Conservation (phyloP, 2,329 filamentous ascomycete species). For the Pseudogymnoascus sp. region DNA sequence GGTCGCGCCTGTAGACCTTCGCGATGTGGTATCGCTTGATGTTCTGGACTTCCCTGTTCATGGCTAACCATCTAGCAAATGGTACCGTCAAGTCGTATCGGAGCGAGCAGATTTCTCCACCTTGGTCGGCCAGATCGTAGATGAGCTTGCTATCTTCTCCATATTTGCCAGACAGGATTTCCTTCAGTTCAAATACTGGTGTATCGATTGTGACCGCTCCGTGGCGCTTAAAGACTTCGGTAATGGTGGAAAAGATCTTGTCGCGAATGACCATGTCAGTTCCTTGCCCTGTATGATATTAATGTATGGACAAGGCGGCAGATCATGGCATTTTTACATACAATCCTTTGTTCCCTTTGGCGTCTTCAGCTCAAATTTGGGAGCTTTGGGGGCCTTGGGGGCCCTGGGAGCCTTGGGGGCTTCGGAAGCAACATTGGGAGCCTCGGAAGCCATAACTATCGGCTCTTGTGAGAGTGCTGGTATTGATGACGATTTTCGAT, state of each 20-base stretch:
- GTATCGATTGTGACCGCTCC: slow-evolving; percentile 74
- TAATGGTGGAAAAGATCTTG: slow-evolving; percentile 69
- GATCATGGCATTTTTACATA: slow-evolving; percentile 26
- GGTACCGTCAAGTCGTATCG: slow-evolving; percentile 85
- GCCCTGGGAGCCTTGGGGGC: background rate
- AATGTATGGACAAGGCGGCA: background rate
- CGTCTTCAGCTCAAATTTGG: slow-evolving; percentile 67
- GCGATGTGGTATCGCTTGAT: slow-evolving; percentile 95
- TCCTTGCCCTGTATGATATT: slow-evolving; percentile 49
- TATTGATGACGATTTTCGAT: background rate
- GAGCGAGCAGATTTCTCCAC: slow-evolving; percentile 75
- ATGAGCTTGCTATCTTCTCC: slow-evolving; percentile 89
- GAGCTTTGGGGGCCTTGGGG: slow-evolving; percentile 30
- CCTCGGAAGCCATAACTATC: slow-evolving; percentile 1
- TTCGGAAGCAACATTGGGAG: background rate
- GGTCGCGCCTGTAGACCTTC: slow-evolving; percentile 78
- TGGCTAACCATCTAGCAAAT: slow-evolving; percentile 85
- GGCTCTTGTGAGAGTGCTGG: background rate
- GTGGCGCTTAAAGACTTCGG: slow-evolving; percentile 74
- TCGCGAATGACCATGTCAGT: slow-evolving; percentile 73
- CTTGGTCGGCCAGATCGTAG: slow-evolving; percentile 81
- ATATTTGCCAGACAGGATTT: slow-evolving; percentile 83
- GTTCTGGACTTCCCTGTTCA: slow-evolving; percentile 68
- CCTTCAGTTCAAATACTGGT: slow-evolving; percentile 75
- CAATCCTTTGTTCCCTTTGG: slow-evolving; percentile 89